Evolutionary conservation across 2,329 filamentous ascomycete genomes (phyloP), one percentile per base, ranked within the genome.

Genomic region (Colletotrichum sp.): DNA sequence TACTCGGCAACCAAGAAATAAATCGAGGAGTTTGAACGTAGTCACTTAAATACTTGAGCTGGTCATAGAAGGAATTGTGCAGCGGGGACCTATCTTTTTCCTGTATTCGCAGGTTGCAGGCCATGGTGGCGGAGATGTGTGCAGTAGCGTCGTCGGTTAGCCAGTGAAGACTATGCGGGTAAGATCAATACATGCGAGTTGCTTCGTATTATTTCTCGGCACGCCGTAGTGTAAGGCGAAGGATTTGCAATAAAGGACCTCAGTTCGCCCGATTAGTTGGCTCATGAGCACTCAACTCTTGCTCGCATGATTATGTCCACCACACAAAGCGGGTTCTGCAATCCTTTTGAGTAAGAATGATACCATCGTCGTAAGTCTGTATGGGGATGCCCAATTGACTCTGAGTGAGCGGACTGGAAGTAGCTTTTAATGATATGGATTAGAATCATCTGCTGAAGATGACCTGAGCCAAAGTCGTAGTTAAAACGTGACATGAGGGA

Each of bases 101-200:
- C n/a, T 51, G 11, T 3, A 21, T 57, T 57, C 1, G 16, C 11
- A 9, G 27, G 15, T 29, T 1, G 5, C 27, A 57, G 54, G 21
- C 21, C 54, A 57, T 57, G 24, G 58, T 38, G 33, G 58, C 58
- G 58, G 33, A 11, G 9, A 24, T 31, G 9, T 3, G 11, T 64
- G 36, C 61, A 31, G 34, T 66, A 57, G 33, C 9, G 51, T 2
- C 13, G 11, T 33, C 47, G 16, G 16, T 38, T 58, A 33, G n/a
- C 2, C 0, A 34, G 8, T 57, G 16, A 16, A 16, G 29, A 31
- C 13, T 29, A 66, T 66, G 64, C 64, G 36, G 16, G 64, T 66
- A 18, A 58, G 64, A 66, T n/a, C 51, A 57, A 31, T 57, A 58
- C 29, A 66, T 66, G 64, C 51, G 29, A 38, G n/a, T 7, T 54